phyloP scores from a whole-genome alignment of 2,329 filamentous ascomycete species.

The Clathrospora elynae region DNA sequence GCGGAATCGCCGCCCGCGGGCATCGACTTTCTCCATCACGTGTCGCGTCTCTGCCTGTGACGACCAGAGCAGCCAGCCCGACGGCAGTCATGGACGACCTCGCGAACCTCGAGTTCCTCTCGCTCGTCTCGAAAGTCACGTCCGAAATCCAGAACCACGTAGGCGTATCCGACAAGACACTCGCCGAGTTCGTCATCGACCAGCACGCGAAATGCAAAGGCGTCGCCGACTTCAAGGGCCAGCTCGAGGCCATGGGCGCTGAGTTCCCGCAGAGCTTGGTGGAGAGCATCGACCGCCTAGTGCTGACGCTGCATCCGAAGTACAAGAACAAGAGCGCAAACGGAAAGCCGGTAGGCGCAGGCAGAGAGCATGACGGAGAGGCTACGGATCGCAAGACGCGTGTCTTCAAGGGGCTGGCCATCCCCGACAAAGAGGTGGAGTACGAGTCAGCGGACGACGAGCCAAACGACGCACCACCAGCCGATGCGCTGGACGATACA shows the following conservation, averaged over 20 bases:
- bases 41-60: too few relatives aligned
- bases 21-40: conserved; percentile 19
- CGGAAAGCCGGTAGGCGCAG: conserved; percentile 47
- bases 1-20: conserved; percentile 18
- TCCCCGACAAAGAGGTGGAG: conserved; percentile 74
- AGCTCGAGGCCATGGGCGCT: conserved; percentile 75
- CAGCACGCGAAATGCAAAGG: conserved; percentile 77
- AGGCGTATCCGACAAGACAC: conserved; percentile 88
- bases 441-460: conserved; percentile 58
- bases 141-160: conserved; percentile 94
- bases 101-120: conserved; percentile 86
- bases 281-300: conserved; percentile 87
- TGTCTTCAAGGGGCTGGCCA: conserved; percentile 86
- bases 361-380: conserved; percentile 57
- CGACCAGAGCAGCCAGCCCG: conserved; percentile 1
- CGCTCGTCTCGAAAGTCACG: conserved; percentile 91
- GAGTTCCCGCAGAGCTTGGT: conserved; percentile 85
- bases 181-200: conserved; percentile 95
- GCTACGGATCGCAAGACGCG: conserved; percentile 73
- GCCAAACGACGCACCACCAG: conserved; percentile 49
- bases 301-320: conserved; percentile 88
- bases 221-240: conserved; percentile 74
- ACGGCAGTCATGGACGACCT: conserved; percentile 77
- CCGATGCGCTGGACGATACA: conserved; percentile 85
- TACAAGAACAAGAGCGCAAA: conserved; percentile 65